These are phyloP conservation scores for Pseudoscleropodium purum DNA, from an alignment of 225 moss, liverwort and hornwort species.

Conservation along the genomic window DNA sequence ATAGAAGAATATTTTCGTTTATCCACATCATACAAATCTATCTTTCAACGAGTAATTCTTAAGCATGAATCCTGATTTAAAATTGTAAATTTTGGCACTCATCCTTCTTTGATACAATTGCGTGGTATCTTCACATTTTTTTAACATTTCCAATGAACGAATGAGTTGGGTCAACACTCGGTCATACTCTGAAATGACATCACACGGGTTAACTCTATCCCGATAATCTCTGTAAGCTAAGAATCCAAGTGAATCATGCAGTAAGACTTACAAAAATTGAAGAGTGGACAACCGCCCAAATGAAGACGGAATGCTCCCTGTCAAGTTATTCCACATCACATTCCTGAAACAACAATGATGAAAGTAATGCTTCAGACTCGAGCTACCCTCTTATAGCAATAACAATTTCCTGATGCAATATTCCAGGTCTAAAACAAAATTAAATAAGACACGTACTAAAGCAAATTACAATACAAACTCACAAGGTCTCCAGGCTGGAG, in stretches of 20 bases:
- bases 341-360: conserved; percentile 24
- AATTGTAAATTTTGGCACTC: neutral
- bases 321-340: conserved; percentile 64
- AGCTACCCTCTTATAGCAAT: neutral
- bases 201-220: neutral
- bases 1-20: neutral
- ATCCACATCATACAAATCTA: neutral
- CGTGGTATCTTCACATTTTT: neutral
- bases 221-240: neutral
- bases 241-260: neutral
- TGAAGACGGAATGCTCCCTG: conserved; percentile 45
- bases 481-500: conserved; percentile 25
- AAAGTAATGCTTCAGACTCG: neutral
- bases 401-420: neutral
- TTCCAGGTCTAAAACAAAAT: neutral
- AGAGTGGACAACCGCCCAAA: conserved; percentile 37
- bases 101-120: neutral
- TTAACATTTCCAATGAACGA: neutral
- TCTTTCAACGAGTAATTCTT: neutral
- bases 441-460: neutral
- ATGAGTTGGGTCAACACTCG: neutral
- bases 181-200: neutral
- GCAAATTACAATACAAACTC: conserved; percentile 2
- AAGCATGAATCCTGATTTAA: neutral
- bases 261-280: conserved; percentile 25